phyloP scores from a whole-genome alignment of 345 rosid species.

The Linum usitatissimum region DNA sequence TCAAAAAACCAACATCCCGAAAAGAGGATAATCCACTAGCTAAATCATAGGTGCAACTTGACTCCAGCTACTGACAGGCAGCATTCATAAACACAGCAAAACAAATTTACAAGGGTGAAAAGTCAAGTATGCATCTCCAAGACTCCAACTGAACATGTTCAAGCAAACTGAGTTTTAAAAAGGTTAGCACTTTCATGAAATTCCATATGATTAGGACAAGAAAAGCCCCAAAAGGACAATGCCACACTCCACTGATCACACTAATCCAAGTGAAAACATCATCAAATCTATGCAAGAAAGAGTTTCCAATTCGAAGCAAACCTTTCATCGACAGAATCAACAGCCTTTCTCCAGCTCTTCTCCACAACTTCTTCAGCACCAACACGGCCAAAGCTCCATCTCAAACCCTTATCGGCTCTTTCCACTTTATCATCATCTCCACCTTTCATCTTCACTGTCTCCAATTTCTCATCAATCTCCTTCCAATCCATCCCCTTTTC shows the following conservation, averaged over 20 bases:
- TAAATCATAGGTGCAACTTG: too few species aligned
- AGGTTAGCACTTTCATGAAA: too few species aligned
- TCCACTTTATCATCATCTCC: conserved; percentile 37
- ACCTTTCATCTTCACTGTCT: conserved; percentile 28
- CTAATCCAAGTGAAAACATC: neutral
- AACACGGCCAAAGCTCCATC: conserved; percentile 30
- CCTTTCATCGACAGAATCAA: conserved; percentile 16
- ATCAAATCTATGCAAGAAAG: neutral
- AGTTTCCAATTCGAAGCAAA: conserved; percentile 8
- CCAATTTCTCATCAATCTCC: conserved; percentile 87
- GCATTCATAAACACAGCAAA: too few species aligned
- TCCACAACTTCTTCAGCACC: conserved; percentile 16
- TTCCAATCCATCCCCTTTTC: conserved; percentile 90
- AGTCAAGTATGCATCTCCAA: too few species aligned
- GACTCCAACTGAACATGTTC: neutral
- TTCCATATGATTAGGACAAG: too few species aligned
- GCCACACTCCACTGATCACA: neutral
- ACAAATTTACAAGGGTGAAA: too few species aligned
- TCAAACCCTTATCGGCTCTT: conserved; percentile 12
- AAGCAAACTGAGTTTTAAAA: neutral
- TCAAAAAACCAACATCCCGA: too few species aligned
- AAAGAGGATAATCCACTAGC: too few species aligned
- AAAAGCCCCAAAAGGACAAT: too few species aligned
- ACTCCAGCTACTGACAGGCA: too few species aligned
- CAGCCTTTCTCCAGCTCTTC: conserved; percentile 54